Conservation (phyloP, 306 rosid species). For the Dicorynia guianensis region DNA sequence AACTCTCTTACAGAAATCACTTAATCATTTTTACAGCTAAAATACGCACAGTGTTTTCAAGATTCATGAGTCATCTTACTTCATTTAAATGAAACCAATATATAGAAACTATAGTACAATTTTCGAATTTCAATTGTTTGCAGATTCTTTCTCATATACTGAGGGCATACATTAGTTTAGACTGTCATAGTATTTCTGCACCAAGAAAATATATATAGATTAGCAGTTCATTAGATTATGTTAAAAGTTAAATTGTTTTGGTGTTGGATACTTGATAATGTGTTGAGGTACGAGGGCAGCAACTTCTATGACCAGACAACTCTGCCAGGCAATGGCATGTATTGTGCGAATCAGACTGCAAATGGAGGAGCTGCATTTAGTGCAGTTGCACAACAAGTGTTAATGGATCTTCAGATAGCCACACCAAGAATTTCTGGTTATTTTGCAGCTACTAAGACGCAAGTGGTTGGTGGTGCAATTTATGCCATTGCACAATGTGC, state of each 20-base stretch:
- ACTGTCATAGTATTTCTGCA: no score
- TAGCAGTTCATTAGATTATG: no score
- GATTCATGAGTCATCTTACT: no score
- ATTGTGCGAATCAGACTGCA: slow-evolving; percentile 42
- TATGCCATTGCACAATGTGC: slow-evolving; percentile 74
- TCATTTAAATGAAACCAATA: no score
- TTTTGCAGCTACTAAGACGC: slow-evolving; percentile 54
- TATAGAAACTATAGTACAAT: no score
- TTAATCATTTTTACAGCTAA: no score
- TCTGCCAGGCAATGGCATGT: slow-evolving; percentile 38
- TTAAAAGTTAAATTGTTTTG: slow-evolving; percentile 29
- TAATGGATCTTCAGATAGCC: slow-evolving; percentile 41
- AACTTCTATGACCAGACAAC: slow-evolving; percentile 49
- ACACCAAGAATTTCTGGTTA: slow-evolving; percentile 49
- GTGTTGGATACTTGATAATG: not conserved
- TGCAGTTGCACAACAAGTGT: slow-evolving; percentile 27
- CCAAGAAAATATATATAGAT: no score
- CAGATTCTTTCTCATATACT: no score
- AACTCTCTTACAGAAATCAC: no score
- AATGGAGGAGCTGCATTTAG: slow-evolving; percentile 27
- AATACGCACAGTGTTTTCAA: no score
- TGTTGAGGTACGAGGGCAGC: slow-evolving; percentile 52
- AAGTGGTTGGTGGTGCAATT: slow-evolving; percentile 44
- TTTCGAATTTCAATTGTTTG: no score
- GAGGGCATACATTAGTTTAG: no score